Evolutionary conservation across 441 rosid genomes (phyloP), one percentile per base, ranked within the genome.

Genomic region (Gossypium lobatum): DNA sequence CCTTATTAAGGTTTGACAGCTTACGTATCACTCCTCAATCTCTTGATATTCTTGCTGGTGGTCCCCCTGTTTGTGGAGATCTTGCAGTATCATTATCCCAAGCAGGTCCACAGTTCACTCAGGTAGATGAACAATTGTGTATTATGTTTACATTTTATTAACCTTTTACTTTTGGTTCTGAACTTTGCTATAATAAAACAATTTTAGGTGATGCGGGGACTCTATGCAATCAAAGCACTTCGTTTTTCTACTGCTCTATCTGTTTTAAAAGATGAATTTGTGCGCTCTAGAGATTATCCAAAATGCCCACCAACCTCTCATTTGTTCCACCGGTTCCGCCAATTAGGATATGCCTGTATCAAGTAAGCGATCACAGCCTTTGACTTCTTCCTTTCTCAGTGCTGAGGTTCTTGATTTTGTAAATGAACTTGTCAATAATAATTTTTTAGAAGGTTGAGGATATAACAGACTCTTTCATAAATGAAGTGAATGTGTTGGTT

Each of bases 221-320:
- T 83, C 65, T 96, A 96, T 80, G 97, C 96, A 48, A 88, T 91
- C 83, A 88, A 89, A 81, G 98, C 99, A 75, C 99, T 96, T 71
- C 92, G 93, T 52, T 93, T 93, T 86, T 88, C 97, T 74, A 88
- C 98, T 42, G 97, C 99, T 75, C 82, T 96, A 82, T 89, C 97
- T 20, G 98, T 91, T 71, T 78, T 96, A 79, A 96, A 93, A 85
- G 98, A 93, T 72, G 99, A 96, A 77, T 92, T 96, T 80, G 80
- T 89, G 81, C 97, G 98, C 25, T 96, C 99, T 54, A 88, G 99
- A 88, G 97, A 96, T 87, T 92, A 96, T 82, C 99, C 99, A 76
- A 93, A 93, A 73, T 96, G 98, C 76, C 96, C 97, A 62, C 96
- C 94, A 80, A 92, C 97, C 63, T 92, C 99, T 65, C 95, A 83